These are phyloP conservation scores for Helminthosporium solani DNA, from an alignment of 2,329 filamentous ascomycete species.

Conservation along the genomic window DNA sequence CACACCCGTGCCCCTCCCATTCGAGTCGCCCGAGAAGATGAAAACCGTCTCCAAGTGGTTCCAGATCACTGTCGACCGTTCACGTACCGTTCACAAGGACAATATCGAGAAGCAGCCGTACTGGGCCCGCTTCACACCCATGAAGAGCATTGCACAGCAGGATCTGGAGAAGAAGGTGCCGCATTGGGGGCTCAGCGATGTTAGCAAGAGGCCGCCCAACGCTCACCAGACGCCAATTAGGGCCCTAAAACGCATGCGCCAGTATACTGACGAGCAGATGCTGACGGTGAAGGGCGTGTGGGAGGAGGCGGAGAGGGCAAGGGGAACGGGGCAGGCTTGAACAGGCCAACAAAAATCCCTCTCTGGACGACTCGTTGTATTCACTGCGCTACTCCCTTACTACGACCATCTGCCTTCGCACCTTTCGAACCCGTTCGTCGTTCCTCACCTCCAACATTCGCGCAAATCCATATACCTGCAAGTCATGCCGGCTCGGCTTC, in stretches of 20 bases:
- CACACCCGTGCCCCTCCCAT: slow-evolving; percentile 24
- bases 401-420: no score
- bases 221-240: slow-evolving; percentile 35
- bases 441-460: not conserved
- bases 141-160: slow-evolving; percentile 35
- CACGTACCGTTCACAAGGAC: slow-evolving; percentile 44
- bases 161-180: slow-evolving; percentile 46
- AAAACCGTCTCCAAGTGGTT: slow-evolving; percentile 39
- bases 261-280: slow-evolving; percentile 26
- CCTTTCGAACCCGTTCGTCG: no score
- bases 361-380: no score
- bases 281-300: slow-evolving; percentile 36
- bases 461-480: not conserved
- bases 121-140: slow-evolving; percentile 35
- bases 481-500: not conserved
- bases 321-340: not conserved
- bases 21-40: slow-evolving; percentile 11
- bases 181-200: slow-evolving; percentile 43
- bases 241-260: slow-evolving; percentile 26
- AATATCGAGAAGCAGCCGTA: slow-evolving; percentile 41
- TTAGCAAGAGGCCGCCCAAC: slow-evolving; percentile 37
- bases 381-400: no score
- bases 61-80: slow-evolving; percentile 44
- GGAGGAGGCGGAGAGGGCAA: slow-evolving; percentile 22
- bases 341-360: not conserved